Base-by-base conservation (phyloP, 768 basidiomycete genomes). In the Termitomyces sp. region DNA sequence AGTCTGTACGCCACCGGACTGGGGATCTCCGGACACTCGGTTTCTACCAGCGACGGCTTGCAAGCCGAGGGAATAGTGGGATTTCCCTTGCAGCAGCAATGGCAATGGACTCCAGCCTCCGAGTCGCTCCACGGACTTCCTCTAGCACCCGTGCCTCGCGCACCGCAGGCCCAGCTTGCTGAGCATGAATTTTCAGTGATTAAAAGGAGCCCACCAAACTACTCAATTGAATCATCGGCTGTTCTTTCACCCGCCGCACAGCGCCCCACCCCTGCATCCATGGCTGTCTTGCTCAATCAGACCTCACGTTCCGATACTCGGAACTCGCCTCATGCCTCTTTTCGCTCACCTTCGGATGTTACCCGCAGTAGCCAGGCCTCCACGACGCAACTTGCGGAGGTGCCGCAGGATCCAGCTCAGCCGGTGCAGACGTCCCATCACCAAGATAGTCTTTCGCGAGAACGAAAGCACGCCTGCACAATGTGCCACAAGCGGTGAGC, bases 401-500 rank as follows among this genome's bases (percentile, higher is more conserved):
- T 47, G 14, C 42, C 53, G 24, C 58, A 60, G 44, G 22, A n/a
- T 26, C 24, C 57, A 32, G 32, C 39, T 14, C 58, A 61, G 39
- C 47, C 51, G 26, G 52, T 47, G 30, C 27, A 46, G 10, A 14
- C 59, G 24, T 49, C 52, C 34, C 36, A 54, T 26, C 24, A 43
- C 44, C 54, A 54, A 45, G 77, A 75, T 56, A 68, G 64, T 47
- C 67, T 75, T 56, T 75, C 77, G 65, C 81, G 85, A 71, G 85
- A 87, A 79, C 86, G 85, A 79, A 84, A 84, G 74, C 89, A 91
- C 71, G 81, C 76, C 32, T 91, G 89, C 64, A 83, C 85, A 68
- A 90, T 92, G 89, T 92, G 89, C 76, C 87, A 91, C 75, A 91
- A 91, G 75, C 78, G 85, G 70, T 89, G 78, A 68, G 76, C 63